Conservation (phyloP, 371 early-diverging fungal species). For the Coelomomyces lativittatus region DNA sequence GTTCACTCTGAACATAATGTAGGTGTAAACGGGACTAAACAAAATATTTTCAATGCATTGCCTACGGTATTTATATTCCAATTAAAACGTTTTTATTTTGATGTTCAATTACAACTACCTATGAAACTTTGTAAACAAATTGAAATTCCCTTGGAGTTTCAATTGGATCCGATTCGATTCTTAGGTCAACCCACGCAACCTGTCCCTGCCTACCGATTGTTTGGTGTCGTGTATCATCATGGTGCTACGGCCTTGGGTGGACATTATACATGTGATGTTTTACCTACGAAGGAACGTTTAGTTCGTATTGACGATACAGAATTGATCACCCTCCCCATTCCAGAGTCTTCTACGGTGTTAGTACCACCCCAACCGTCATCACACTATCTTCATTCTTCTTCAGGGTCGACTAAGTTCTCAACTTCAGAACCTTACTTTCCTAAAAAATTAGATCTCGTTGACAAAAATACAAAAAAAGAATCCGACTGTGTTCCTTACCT, state of each 20-base stretch:
- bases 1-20: no score
- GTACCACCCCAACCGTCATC: background rate
- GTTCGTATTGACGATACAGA: slow-evolving; percentile 74
- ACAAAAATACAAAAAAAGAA: slow-evolving; percentile 9
- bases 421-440: no score
- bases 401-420: no score
- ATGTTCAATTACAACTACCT: slow-evolving; percentile 53
- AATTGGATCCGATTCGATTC: slow-evolving; percentile 39
- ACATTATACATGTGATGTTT: slow-evolving; percentile 89
- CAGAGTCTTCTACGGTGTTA: slow-evolving; percentile 35
- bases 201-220: slow-evolving; percentile 3
- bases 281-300: slow-evolving; percentile 50
- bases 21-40: no score
- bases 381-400: slow-evolving; percentile 5
- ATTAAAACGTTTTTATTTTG: slow-evolving; percentile 72
- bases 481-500: slow-evolving; percentile 32
- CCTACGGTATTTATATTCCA: slow-evolving; percentile 86
- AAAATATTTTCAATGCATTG: slow-evolving; percentile 55
- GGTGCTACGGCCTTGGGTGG: slow-evolving; percentile 74
- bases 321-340: slow-evolving; percentile 41
- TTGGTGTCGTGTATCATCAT: slow-evolving; percentile 80
- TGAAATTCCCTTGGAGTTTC: slow-evolving; percentile 43
- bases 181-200: background rate
- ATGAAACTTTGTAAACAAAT: slow-evolving; percentile 73
- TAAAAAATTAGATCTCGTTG: slow-evolving; percentile 7